phyloP scores from a whole-genome alignment of 2,329 filamentous ascomycete species.

The Colletotrichum sublineola region DNA sequence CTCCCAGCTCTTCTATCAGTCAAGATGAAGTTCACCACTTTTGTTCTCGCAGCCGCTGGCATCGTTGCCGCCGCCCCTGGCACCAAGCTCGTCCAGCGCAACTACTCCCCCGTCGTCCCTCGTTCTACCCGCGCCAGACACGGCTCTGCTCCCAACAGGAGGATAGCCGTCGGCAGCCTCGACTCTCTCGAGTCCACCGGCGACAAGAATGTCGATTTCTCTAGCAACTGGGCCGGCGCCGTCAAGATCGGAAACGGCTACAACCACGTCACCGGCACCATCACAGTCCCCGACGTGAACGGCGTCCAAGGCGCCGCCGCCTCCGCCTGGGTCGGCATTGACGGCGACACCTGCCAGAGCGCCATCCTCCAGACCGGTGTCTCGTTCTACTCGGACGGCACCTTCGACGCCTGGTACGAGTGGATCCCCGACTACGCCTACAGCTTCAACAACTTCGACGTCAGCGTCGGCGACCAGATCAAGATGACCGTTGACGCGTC shows the following conservation, averaged over 20 bases:
- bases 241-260: conserved; percentile 47
- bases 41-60: conserved; percentile 41
- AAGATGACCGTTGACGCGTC: conserved; percentile 47
- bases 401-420: conserved; percentile 61
- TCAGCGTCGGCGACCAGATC: conserved; percentile 50
- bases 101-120: conserved; percentile 29
- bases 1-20: background rate
- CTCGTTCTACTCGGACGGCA: conserved; percentile 54
- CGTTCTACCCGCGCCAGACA: conserved; percentile 7
- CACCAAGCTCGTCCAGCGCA: conserved; percentile 29
- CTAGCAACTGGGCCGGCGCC: conserved; percentile 49
- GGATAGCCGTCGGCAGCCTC: conserved; percentile 24
- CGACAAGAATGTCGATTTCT: conserved; percentile 44
- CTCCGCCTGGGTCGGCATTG: conserved; percentile 63
- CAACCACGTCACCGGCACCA: conserved; percentile 48
- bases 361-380: conserved; percentile 60
- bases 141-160: conserved; percentile 43
- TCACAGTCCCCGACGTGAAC: conserved; percentile 47
- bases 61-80: conserved; percentile 41
- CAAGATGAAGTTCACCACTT: conserved; percentile 39
- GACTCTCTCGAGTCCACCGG: conserved; percentile 15
- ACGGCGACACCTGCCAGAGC: conserved; percentile 57
- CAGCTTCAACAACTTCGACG: conserved; percentile 52
- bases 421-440: conserved; percentile 60
- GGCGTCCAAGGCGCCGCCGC: conserved; percentile 45